Evolutionary conservation across 345 rosid genomes (phyloP).

Genomic region (Dovyalis caffra): DNA sequence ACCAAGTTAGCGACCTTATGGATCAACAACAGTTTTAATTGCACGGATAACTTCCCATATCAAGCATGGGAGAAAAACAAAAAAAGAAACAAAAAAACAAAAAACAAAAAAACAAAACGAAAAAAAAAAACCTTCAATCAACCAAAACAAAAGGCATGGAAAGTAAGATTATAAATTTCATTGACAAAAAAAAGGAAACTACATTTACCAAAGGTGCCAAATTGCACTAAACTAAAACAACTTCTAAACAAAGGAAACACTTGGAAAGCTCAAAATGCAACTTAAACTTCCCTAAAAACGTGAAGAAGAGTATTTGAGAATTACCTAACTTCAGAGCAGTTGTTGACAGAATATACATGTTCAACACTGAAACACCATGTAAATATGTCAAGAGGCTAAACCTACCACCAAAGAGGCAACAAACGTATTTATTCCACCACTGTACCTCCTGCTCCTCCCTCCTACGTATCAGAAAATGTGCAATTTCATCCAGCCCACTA

Average conservation of each 20-base stretch:
- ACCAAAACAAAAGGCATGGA: background rate
- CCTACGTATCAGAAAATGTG: conserved; percentile 6
- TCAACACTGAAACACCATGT: conserved; percentile 22
- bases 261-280: conserved; percentile 27
- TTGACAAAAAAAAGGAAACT: conserved; percentile 11
- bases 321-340: conserved; percentile 39
- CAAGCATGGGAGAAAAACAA: background rate
- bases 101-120: too few species aligned
- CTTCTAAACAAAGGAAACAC: conserved; percentile 11
- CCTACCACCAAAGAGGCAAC: conserved; percentile 19
- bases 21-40: background rate
- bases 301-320: conserved; percentile 27
- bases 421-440: conserved; percentile 32
- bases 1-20: background rate
- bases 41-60: background rate
- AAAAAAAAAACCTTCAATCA: too few species aligned
- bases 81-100: too few species aligned
- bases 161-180: conserved; percentile 9
- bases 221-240: conserved; percentile 13
- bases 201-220: conserved; percentile 14
- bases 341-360: conserved; percentile 37
- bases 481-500: background rate
- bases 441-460: conserved; percentile 20
- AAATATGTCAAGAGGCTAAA: conserved; percentile 31
- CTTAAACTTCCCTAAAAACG: conserved; percentile 31